Conservation (phyloP, 495 filamentous ascomycete species). For the Pyrenula aspistea region DNA sequence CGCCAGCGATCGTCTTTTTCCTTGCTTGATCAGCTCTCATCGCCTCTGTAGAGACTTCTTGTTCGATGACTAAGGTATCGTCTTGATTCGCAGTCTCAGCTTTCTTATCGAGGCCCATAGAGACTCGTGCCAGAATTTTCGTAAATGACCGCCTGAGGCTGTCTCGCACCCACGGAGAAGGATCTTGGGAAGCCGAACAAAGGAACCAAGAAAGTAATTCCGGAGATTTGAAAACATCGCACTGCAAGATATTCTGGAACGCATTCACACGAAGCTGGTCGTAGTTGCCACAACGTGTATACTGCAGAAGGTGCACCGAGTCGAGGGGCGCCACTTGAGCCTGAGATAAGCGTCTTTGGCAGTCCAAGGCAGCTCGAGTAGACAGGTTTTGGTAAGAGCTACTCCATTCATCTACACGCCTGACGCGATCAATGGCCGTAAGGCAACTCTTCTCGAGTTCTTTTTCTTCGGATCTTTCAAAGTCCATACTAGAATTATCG, state of each 20-base stretch:
- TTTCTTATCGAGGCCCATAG: slow-evolving; percentile 49
- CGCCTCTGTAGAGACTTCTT: slow-evolving; percentile 54
- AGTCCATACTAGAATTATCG: slow-evolving; percentile 7
- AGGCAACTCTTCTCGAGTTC: slow-evolving; percentile 52
- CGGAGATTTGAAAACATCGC: slow-evolving; percentile 54
- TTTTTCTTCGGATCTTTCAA: slow-evolving; percentile 22
- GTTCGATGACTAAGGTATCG: slow-evolving; percentile 69
- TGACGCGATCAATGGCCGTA: slow-evolving; percentile 78
- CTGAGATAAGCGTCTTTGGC: slow-evolving; percentile 61
- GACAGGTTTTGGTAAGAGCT: slow-evolving; percentile 86
- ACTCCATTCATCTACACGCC: slow-evolving; percentile 89
- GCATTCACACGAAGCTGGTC: slow-evolving; percentile 74
- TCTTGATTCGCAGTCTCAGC: slow-evolving; percentile 18
- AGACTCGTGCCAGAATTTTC: slow-evolving; percentile 64
- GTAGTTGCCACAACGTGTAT: slow-evolving; percentile 63
- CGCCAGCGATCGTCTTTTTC: slow-evolving; percentile 62
- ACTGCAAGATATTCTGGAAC: slow-evolving; percentile 67
- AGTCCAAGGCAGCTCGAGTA: slow-evolving; percentile 70
- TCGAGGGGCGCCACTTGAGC: slow-evolving; percentile 50
- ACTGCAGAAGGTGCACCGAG: slow-evolving; percentile 62
- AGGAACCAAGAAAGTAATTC: slow-evolving; percentile 59
- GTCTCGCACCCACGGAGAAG: slow-evolving; percentile 68
- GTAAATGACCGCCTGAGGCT: slow-evolving; percentile 56
- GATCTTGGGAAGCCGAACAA: slow-evolving; percentile 58
- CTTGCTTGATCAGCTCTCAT: slow-evolving; percentile 59